A percentile compares a stretch with the other conserved stretches of the same genome.
Evolutionary conservation across 148 eudicot species (phyloP).

Genomic region (Limonium bicolor): DNA sequence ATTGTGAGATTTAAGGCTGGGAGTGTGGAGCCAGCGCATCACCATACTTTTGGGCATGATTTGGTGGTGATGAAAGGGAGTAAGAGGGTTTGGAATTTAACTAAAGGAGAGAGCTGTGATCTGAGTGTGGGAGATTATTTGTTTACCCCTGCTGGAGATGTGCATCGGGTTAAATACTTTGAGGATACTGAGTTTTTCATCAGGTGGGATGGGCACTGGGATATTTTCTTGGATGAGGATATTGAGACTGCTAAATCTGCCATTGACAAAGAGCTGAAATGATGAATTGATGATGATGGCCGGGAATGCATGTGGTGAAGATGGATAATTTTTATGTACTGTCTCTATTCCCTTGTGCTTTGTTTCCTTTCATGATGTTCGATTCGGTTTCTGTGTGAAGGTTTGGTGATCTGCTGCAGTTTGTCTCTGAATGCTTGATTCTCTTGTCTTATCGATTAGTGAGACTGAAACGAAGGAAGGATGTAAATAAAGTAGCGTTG

Average conservation of each 20-base stretch:
- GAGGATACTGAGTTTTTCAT: slow-evolving; percentile 93
- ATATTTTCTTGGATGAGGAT: slow-evolving; percentile 72
- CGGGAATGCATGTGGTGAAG: too few relatives aligned
- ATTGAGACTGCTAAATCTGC: slow-evolving; percentile 55
- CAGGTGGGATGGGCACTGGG: slow-evolving; percentile 96
- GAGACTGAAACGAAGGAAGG: too few relatives aligned
- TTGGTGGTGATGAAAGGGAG: slow-evolving; percentile 66
- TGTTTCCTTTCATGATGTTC: too few relatives aligned
- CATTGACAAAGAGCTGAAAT: slow-evolving; percentile 26
- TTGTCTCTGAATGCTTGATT: too few relatives aligned
- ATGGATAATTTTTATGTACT: too few relatives aligned
- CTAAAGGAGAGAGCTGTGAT: slow-evolving; percentile 35
- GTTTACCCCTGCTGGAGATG: slow-evolving; percentile 81
- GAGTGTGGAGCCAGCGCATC: slow-evolving; percentile 86
- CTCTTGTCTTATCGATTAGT: too few relatives aligned
- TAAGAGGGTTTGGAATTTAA: slow-evolving; percentile 85
- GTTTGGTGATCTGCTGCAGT: too few relatives aligned
- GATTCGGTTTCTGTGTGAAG: too few relatives aligned
- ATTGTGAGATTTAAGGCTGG: slow-evolving; percentile 61
- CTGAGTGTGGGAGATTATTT: slow-evolving; percentile 55
- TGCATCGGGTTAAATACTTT: slow-evolving; percentile 68
- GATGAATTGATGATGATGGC: too few relatives aligned
- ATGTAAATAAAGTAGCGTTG: too few relatives aligned
- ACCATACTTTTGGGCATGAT: slow-evolving; percentile 77
- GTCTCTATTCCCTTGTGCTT: too few relatives aligned